phyloP scores from a whole-genome alignment of 192 early-diverging fungal species.

The Kappamyces sp. region DNA sequence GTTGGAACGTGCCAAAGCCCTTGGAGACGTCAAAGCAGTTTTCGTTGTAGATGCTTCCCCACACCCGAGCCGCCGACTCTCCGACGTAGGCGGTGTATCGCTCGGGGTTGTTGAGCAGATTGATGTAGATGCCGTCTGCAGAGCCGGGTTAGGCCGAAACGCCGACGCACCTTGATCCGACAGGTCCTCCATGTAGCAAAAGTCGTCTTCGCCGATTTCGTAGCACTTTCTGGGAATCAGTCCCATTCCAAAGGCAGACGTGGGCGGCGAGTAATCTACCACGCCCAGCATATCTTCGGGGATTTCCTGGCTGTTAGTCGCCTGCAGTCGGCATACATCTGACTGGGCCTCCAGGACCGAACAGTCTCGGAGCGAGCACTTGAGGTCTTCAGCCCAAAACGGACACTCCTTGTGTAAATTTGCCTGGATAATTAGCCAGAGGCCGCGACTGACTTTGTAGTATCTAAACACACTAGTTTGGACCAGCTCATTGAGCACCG shows the following conservation, averaged over 20 bases:
- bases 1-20: neutral
- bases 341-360: conserved; percentile 78
- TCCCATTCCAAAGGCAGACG: conserved; percentile 20
- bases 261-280: conserved; percentile 57
- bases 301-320: conserved; percentile 22
- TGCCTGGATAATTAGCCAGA: conserved; percentile 38
- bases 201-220: conserved; percentile 57
- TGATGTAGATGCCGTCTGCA: conserved; percentile 74
- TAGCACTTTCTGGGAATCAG: conserved; percentile 30
- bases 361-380: conserved; percentile 80
- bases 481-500: conserved; percentile 68
- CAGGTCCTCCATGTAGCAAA: conserved; percentile 84
- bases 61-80: conserved; percentile 77
- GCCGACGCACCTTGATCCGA: conserved; percentile 7
- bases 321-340: conserved; percentile 17
- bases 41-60: conserved; percentile 95
- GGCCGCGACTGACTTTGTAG: conserved; percentile 59
- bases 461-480: conserved; percentile 84
- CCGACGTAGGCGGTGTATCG: conserved; percentile 96
- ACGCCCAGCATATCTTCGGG: conserved; percentile 60
- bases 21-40: conserved; percentile 83
- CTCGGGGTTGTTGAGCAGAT: conserved; percentile 89
- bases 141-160: conserved; percentile 1
- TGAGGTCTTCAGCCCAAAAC: conserved; percentile 80
- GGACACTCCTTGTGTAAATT: conserved; percentile 83